Base-by-base conservation (phyloP, 2,329 filamentous ascomycete genomes). In the Lachnellula willkommii region DNA sequence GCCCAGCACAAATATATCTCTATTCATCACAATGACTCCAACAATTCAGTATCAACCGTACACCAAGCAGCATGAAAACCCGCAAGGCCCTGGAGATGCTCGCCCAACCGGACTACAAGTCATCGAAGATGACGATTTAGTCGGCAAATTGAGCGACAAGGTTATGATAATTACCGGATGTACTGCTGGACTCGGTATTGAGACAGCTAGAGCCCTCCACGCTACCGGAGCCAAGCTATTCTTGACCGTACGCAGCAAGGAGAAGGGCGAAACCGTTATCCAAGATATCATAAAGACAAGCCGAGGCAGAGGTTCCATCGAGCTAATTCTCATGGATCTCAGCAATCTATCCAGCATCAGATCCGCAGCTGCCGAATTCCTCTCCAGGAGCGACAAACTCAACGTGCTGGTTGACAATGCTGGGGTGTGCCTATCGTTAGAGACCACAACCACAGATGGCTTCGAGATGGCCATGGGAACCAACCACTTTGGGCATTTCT, bases 401-500 rank as follows among this genome's bases (percentile, higher is more conserved):
- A 69, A 73, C 47, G 54, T 71, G 22, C 57, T 64, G 5, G 36
- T 63, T 26, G 56, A 55, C 45, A 64, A 65, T 49, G 63, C 62
- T 5, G 63, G 66, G 50, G 48, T 49, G 57, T 7, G 22, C 22
- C 22, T 22, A 22, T 22, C 22, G 22, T 22, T 22, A 22, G 22
- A 22, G 22, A 22, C 22, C 22, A 22, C 22, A 22, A 79, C 74
- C 1, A 58, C 57, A 14, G 77, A 79, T 56, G 76, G 76, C 24
- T 74, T 75, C 60, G 79, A 82, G 59, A 65, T 66, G 0, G 78
- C 82, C 55, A 76, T 82, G 54, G 78, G 73, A 43, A 75, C 72
- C 12, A 81, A 82, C 63, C 75, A 82, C 61, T 68, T 83, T 2
- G 72, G 68, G 15, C 77, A 81, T 59, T 82, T 82, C 67, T 71